phyloP scores from a whole-genome alignment of 352 stramenopile species.

The Globisporangium canariense region DNA sequence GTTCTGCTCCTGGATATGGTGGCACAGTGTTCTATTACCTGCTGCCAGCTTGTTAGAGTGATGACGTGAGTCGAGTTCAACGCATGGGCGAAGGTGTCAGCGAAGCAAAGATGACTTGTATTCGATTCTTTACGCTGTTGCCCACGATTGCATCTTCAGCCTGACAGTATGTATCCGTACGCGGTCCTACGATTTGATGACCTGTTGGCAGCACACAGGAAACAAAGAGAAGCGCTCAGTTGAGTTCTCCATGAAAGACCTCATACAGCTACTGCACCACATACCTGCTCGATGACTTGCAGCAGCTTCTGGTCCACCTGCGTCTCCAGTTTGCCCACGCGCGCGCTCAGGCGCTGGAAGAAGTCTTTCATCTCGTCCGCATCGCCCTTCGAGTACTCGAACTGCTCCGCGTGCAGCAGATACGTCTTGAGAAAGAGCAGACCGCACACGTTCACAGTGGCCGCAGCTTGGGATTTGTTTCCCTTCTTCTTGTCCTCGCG shows the following conservation, averaged over 20 bases:
- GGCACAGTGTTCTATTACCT: background rate
- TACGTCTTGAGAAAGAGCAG: constrained; percentile 71
- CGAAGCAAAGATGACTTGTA: background rate
- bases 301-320: constrained; percentile 11
- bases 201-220: constrained; percentile 2
- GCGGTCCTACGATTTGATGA: background rate
- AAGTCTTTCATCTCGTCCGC: constrained; percentile 40
- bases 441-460: constrained; percentile 39
- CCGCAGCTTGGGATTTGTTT: background rate
- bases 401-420: constrained; percentile 49
- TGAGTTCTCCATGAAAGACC: background rate
- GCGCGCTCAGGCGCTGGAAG: constrained; percentile 28
- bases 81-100: background rate
- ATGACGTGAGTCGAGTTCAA: background rate
- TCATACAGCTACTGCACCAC: background rate
- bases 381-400: constrained; percentile 33
- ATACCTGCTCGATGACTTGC: constrained; percentile 15
- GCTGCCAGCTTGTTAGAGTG: background rate
- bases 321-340: constrained; percentile 5
- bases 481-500: constrained; percentile 1
- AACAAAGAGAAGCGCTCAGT: background rate
- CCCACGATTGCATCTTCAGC: background rate
- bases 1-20: too few relatives aligned
- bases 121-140: background rate
- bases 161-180: background rate